Evolutionary conservation across 2,329 filamentous ascomycete genomes (phyloP).

Genomic region (Trichothecium roseum): DNA sequence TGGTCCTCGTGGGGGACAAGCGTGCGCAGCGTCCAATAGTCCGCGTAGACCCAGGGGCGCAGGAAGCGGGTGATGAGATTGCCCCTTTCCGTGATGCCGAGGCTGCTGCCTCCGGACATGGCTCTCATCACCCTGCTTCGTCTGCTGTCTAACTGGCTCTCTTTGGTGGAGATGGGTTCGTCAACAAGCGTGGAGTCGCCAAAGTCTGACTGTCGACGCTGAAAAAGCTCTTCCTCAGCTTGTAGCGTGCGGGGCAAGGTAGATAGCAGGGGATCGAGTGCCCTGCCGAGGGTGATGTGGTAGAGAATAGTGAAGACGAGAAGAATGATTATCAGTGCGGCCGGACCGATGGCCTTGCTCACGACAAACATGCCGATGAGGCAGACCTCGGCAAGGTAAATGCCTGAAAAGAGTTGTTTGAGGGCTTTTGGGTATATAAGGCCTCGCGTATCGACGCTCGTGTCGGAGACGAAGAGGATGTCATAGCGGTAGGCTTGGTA

Average conservation of each 20-base stretch:
- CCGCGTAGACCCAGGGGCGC: conserved; percentile 65
- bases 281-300: conserved; percentile 60
- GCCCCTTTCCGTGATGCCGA: no score
- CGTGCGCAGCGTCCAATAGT: conserved; percentile 62
- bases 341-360: conserved; percentile 53
- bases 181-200: conserved; percentile 19
- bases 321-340: conserved; percentile 66
- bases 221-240: conserved; percentile 27
- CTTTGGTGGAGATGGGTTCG: no score
- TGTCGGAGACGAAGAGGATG: conserved; percentile 69
- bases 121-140: conserved; percentile 5
- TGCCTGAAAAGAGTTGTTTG: conserved; percentile 72
- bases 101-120: conserved; percentile 20
- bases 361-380: conserved; percentile 74
- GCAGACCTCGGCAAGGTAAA: conserved; percentile 72
- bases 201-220: no score
- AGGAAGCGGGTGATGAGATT: conserved; percentile 51
- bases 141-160: no score
- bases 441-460: conserved; percentile 77
- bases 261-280: conserved; percentile 61
- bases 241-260: conserved; percentile 56
- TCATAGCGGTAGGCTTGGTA: conserved; percentile 84
- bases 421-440: conserved; percentile 80
- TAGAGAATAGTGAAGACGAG: conserved; percentile 67
- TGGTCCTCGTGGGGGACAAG: conserved; percentile 52